Evolutionary conservation across 2,329 filamentous ascomycete species (phyloP), one percentile per base, ranked within the genome.

Genomic region (Chaetomium sp.): DNA sequence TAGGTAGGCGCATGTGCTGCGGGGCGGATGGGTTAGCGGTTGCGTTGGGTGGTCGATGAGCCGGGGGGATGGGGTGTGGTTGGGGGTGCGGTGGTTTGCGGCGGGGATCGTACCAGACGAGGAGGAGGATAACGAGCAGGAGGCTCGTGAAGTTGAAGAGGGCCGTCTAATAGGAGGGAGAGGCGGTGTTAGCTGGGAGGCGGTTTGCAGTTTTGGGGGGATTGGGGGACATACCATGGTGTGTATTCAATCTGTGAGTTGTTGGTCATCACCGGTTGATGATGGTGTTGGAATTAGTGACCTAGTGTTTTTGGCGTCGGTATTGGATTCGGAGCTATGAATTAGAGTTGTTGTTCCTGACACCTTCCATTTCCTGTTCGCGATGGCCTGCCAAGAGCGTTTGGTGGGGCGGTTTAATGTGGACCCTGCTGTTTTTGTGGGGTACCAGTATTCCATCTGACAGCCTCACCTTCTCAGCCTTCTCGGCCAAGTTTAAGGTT

Each of bases 121-220:
- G 87, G 71, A 99, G 90, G 59, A 99, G 88, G 73, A 99, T 88
- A 71, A 97, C 94, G 73, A 98, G 87, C 72, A 99, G 87, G 72
- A 98, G 90, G 65, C 93, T 96, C 79, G 97, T 93, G 83, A 99
- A 98, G 81, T 98, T 98, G 88, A 99, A 97, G 74, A 99, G 90
- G 62, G 95, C 95, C 65, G 95, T 91, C 95, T 97, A 74, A 25
- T 60, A 38, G 42, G 47, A 23, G 19, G 53, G 56, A 64, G 50
- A 31, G 16, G 23, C 13, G n/a, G 35, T 25, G 35, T 64, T 55
- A 64, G 61, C 54, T 51, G 38, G 38, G 31, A 57, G 51, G 47
- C 21, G 49, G 33, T 50, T 27, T 16, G 42, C 23, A 25, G 16
- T 35, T 42, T 16, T 31, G 16, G 29, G 47, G 23, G n/a, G 42